Percentiles rank a stretch among this genome's conserved stretches.
These are phyloP conservation scores for Aspergillus puulaauensis DNA, from an alignment of 2,329 filamentous ascomycete genomes.

Conservation along the genomic window DNA sequence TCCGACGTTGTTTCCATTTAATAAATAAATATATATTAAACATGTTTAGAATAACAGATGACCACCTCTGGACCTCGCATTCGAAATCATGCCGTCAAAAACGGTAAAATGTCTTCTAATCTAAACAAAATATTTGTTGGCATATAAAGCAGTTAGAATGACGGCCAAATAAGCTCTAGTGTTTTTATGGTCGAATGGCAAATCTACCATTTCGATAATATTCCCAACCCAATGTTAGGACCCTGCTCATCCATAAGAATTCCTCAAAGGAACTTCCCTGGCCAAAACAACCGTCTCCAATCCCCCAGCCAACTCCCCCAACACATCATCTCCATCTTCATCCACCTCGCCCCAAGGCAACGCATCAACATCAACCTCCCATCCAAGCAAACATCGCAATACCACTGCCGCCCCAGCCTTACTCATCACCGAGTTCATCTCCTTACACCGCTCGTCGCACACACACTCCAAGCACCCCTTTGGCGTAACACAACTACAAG, in stretches of 20 bases:
- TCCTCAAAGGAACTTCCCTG: slow-evolving; percentile 55
- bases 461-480: slow-evolving; percentile 90
- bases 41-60: slow-evolving; percentile 1
- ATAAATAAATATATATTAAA: not conserved
- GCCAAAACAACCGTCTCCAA: slow-evolving; percentile 82
- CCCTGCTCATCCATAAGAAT: not conserved
- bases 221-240: not conserved
- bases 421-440: slow-evolving; percentile 88
- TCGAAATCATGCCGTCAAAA: not conserved
- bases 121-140: too few relatives aligned
- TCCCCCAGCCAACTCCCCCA: slow-evolving; percentile 63
- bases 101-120: not conserved
- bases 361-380: slow-evolving; percentile 77
- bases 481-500: slow-evolving; percentile 65
- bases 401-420: slow-evolving; percentile 85
- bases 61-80: not conserved
- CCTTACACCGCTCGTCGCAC: slow-evolving; percentile 77
- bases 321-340: slow-evolving; percentile 73
- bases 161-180: too few relatives aligned
- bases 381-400: slow-evolving; percentile 70
- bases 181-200: too few relatives aligned
- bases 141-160: too few relatives aligned
- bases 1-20: not conserved
- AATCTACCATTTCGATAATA: too few relatives aligned
- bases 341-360: slow-evolving; percentile 83